Evolutionary conservation across 1,284 basidiomycete species (phyloP), one percentile per base, ranked within the genome.

Genomic region (Coriolopsis trogii): DNA sequence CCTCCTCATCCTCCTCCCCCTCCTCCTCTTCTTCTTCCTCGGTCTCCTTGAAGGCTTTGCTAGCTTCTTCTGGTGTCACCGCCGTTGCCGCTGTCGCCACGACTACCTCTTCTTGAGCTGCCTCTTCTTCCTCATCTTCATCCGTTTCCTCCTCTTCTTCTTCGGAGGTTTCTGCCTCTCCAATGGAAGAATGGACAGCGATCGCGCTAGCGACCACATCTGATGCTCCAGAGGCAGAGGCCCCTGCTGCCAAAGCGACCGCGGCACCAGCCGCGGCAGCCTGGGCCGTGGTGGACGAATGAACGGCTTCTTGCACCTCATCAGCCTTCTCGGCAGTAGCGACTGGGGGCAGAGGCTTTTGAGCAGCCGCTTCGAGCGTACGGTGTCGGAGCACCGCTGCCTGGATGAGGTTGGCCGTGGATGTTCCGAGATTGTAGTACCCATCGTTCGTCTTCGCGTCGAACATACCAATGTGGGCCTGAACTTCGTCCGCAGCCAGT

Each of bases 391-490:
- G 34, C 10, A 87, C 66, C 1, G 82, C 82, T 47, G 84, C 79
- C 48, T 81, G 74, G 49, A 91, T 79, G 18, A 83, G 60, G 46
- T 80, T 75, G 12, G 82, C 84, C 0, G 82, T 81, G 41, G 78
- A 73, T 34, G 94, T 70, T 0, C 93, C 95, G 3, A 98, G 76
- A 56, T 86, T 83, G 67, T 95, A 95, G 69, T 95, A 97, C 16
- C 90, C 90, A 58, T 95, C 91, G 62, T 96, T 96, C n/a, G 82
- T 85, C 57, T 77, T 79, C 5, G 82, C 79, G 55, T 82, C 80
- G 70, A 98, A 98, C 89, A 98, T 96, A 34, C 86, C 86, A 39
- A 85, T 91, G 65, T 98, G 95, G 10, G 93, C 95, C 55, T 88
- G 78, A 16, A 96, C 75, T 69, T 97, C 94, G 66, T 96, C 91